A percentile compares a stretch with the other conserved stretches of the same genome.
Conservation (phyloP, 192 early-diverging fungal species). For the Mortierella claussenii region DNA sequence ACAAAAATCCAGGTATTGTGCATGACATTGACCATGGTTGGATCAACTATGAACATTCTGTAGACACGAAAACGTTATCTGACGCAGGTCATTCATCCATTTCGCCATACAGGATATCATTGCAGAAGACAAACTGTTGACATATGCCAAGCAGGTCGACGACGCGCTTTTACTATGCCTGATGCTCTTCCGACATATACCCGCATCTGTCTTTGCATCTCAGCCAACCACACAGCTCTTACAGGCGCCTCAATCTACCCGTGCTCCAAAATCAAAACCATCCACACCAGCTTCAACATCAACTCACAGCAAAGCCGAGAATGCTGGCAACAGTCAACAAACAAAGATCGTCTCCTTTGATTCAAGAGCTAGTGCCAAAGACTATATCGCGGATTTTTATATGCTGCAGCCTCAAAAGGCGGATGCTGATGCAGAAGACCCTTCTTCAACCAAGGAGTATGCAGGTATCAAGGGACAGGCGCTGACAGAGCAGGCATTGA, state of each 20-base stretch:
- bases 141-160: slow-evolving; percentile 30
- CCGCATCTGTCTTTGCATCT: slow-evolving; percentile 40
- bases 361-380: slow-evolving; percentile 48
- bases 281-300: slow-evolving; percentile 25
- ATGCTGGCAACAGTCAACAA: slow-evolving; percentile 5
- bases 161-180: slow-evolving; percentile 23
- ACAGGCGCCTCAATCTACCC: slow-evolving; percentile 25
- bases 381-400: slow-evolving; percentile 64
- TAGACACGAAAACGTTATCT: no score
- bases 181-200: slow-evolving; percentile 51
- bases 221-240: slow-evolving; percentile 16
- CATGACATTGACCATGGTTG: neutral
- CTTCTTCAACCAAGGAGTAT: slow-evolving; percentile 42
- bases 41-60: neutral
- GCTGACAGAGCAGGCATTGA: slow-evolving; percentile 34
- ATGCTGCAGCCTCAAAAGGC: slow-evolving; percentile 22
- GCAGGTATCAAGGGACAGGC: slow-evolving; percentile 45
- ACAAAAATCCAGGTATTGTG: slow-evolving; percentile 64
- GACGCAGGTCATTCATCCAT: no score
- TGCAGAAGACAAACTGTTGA: slow-evolving; percentile 15
- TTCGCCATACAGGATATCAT: slow-evolving; percentile 14
- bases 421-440: slow-evolving; percentile 3
- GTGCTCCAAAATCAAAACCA: slow-evolving; percentile 43
- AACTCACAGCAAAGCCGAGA: slow-evolving; percentile 7
- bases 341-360: slow-evolving; percentile 45